phyloP scores from a whole-genome alignment of 208 protist species.

The Entamoeba nuttalli region DNA sequence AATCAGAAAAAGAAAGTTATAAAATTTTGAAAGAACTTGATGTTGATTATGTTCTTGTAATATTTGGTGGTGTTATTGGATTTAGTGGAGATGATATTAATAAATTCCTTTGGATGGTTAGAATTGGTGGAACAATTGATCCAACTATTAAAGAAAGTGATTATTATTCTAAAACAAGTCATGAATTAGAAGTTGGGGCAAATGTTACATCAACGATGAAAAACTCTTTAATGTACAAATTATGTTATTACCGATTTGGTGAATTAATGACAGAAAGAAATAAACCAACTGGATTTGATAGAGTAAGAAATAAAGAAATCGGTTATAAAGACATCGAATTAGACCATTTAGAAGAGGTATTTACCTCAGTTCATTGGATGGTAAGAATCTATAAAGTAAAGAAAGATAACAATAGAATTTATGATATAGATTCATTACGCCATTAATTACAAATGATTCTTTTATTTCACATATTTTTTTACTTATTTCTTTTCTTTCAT shows the following conservation, averaged over 20 bases:
- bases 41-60: conserved; percentile 84
- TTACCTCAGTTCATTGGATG: conserved; percentile 75
- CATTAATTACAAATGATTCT: too few relatives aligned
- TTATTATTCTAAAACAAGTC: conserved; percentile 45
- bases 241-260: conserved; percentile 63
- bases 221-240: conserved; percentile 72
- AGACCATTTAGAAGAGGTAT: conserved; percentile 57
- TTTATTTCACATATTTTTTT: too few relatives aligned
- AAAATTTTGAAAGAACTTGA: conserved; percentile 67
- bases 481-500: too few relatives aligned
- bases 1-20: conserved; percentile 62
- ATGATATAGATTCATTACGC: background rate
- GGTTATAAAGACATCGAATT: background rate
- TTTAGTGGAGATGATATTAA: conserved; percentile 77
- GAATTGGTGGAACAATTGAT: conserved; percentile 37
- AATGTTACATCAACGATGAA: conserved; percentile 43
- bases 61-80: conserved; percentile 71
- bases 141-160: conserved; percentile 50
- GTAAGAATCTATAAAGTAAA: conserved; percentile 84
- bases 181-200: conserved; percentile 50
- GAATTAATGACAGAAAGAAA: background rate
- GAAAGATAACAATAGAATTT: conserved; percentile 36
- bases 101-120: conserved; percentile 82
- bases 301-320: background rate
- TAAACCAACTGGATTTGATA: background rate